These are phyloP conservation scores for Pyrenopolyporus hunteri DNA, from an alignment of 495 filamentous ascomycete genomes.

Conservation along the genomic window DNA sequence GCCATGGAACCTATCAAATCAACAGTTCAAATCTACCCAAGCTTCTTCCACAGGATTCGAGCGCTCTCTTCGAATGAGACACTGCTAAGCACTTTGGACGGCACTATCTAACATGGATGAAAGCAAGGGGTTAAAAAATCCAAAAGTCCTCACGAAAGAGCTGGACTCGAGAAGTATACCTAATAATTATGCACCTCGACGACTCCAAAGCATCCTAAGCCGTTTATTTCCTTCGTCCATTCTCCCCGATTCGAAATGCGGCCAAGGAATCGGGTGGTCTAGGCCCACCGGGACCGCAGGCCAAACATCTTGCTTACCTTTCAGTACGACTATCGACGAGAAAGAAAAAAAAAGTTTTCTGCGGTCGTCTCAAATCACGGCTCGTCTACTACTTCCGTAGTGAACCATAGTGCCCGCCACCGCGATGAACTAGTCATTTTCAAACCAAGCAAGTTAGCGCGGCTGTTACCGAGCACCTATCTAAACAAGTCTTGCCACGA, in stretches of 20 bases:
- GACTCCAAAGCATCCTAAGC: background rate
- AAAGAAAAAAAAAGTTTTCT: background rate
- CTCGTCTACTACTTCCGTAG: slow-evolving; percentile 23
- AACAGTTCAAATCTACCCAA: slow-evolving; percentile 22
- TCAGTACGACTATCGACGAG: background rate
- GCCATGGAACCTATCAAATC: slow-evolving; percentile 30
- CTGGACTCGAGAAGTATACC: background rate
- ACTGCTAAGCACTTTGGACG: slow-evolving; percentile 13
- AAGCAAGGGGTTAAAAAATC: slow-evolving; percentile 23
- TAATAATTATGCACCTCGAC: too few species aligned
- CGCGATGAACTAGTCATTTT: slow-evolving; percentile 4
- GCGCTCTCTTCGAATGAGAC: slow-evolving; percentile 16
- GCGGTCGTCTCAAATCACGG: slow-evolving; percentile 1
- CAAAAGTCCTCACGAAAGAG: background rate
- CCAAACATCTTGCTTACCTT: slow-evolving; percentile 4
- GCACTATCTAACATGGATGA: slow-evolving; percentile 10
- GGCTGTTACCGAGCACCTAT: slow-evolving; percentile 11
- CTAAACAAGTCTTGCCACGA: slow-evolving; percentile 14
- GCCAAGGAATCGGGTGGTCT: slow-evolving; percentile 18
- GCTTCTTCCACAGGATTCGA: slow-evolving; percentile 30
- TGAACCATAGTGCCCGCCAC: slow-evolving; percentile 23
- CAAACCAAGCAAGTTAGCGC: background rate
- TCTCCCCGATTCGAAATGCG: slow-evolving; percentile 1
- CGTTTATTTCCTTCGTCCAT: background rate
- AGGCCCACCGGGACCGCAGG: slow-evolving; percentile 6